Evolutionary conservation across 1,139 yeast genomes (phyloP).

Genomic region (Pichia inconspicua): DNA sequence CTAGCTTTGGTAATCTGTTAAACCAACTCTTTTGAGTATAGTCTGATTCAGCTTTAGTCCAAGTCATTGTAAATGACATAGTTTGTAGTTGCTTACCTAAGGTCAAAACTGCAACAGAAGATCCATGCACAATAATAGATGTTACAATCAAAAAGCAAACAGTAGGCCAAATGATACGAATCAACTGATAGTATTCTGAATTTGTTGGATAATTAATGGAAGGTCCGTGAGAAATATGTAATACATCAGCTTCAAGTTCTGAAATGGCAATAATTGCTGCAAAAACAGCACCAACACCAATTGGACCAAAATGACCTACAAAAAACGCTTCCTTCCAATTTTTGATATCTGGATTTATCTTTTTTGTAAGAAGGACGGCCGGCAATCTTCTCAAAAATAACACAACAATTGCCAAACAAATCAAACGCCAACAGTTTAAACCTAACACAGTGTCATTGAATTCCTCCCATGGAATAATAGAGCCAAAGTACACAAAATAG

Average conservation of each 20-base stretch:
- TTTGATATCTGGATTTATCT: conserved; percentile 82
- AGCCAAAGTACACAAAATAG: conserved; percentile 88
- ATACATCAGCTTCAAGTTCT: conserved; percentile 54
- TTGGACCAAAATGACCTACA: conserved; percentile 97
- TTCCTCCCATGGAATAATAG: conserved; percentile 87
- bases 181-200: conserved; percentile 57
- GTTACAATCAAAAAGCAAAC: conserved; percentile 78
- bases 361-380: conserved; percentile 70
- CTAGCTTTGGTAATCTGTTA: conserved; percentile 69
- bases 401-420: conserved; percentile 73
- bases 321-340: conserved; percentile 94
- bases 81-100: conserved; percentile 85
- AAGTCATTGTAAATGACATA: conserved; percentile 88
- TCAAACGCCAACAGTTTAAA: conserved; percentile 74
- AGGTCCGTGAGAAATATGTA: conserved; percentile 44
- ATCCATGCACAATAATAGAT: conserved; percentile 90
- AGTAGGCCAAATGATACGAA: conserved; percentile 83
- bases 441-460: conserved; percentile 66
- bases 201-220: conserved; percentile 47
- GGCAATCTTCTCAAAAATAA: conserved; percentile 84
- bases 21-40: conserved; percentile 65
- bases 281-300: conserved; percentile 95
- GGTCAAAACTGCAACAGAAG: conserved; percentile 83
- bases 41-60: conserved; percentile 45
- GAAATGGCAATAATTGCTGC: conserved; percentile 80